phyloP scores from a whole-genome alignment of 805 yeast species.

The Starmerella roubikii region DNA sequence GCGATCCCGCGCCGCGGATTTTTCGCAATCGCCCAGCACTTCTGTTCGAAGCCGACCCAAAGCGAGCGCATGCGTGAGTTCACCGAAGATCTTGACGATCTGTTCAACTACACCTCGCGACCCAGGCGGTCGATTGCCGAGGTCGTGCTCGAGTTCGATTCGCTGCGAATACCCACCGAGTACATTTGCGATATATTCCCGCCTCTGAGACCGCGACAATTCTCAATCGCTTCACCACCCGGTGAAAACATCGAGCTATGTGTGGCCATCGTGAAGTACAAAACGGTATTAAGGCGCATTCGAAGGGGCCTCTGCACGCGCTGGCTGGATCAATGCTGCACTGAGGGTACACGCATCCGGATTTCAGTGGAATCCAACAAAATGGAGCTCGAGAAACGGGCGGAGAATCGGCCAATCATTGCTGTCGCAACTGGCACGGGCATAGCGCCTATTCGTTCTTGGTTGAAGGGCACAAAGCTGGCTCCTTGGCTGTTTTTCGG shows the following conservation, averaged over 20 bases:
- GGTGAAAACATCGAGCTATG: conserved; percentile 30
- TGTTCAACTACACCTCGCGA: conserved; percentile 82
- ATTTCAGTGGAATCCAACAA: conserved; percentile 6
- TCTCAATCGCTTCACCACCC: conserved; percentile 59
- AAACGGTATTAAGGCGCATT: conserved; percentile 60
- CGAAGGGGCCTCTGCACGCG: conserved; percentile 74
- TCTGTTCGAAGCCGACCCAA: conserved; percentile 58
- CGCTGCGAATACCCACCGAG: conserved; percentile 60
- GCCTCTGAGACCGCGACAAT: conserved; percentile 61
- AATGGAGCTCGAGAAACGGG: conserved; percentile 27
- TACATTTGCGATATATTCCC: conserved; percentile 72
- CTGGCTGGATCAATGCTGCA: conserved; percentile 44
- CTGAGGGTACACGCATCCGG: conserved; percentile 36
- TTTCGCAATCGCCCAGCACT: conserved; percentile 60
- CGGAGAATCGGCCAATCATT: conserved; percentile 29
- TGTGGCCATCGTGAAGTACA: conserved; percentile 75
- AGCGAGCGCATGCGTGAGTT: conserved; percentile 64
- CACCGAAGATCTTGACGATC: conserved; percentile 59
- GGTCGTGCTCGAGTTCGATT: conserved; percentile 65
- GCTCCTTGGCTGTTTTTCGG: conserved; percentile 47
- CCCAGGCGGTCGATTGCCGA: conserved; percentile 83
- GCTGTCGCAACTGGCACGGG: conserved; percentile 94
- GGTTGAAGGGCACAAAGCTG: conserved; percentile 33
- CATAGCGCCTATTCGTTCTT: conserved; percentile 76
- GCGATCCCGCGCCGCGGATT: conserved; percentile 77